Percentiles rank a stretch among this genome's conserved stretches.
Evolutionary conservation across 352 stramenopile species (phyloP).

Genomic region (Globisporangium sylvaticum): DNA sequence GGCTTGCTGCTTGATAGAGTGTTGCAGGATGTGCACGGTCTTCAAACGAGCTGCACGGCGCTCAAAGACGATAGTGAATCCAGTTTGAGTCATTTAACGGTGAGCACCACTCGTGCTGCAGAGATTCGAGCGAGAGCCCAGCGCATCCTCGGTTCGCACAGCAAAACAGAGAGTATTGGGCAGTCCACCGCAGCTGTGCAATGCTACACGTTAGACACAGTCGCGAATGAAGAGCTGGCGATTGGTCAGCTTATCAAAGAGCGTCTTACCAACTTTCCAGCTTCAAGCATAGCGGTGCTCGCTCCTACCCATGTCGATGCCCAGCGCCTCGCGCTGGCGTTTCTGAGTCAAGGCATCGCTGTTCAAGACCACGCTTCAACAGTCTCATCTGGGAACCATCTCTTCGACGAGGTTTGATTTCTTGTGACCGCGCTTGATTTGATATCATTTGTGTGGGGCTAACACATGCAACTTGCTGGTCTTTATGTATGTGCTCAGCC

Average conservation of each 20-base stretch:
- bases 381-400: conserved; percentile 6
- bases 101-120: background rate
- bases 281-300: conserved; percentile 26
- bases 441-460: too few species aligned
- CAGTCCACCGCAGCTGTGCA: background rate
- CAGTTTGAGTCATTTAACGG: background rate
- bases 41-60: background rate
- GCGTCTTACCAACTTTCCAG: conserved; percentile 1
- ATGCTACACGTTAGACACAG: conserved; percentile 20
- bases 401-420: conserved; percentile 23
- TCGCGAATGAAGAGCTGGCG: conserved; percentile 18
- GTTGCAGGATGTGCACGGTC: conserved; percentile 10
- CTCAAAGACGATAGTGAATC: background rate
- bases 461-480: background rate
- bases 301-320: conserved; percentile 36
- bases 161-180: background rate
- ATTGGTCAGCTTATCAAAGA: conserved; percentile 14
- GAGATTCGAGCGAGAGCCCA: conserved; percentile 10
- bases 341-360: conserved; percentile 31
- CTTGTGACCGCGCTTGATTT: background rate
- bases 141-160: background rate
- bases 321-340: conserved; percentile 29
- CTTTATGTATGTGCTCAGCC: conserved; percentile 19
- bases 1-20: conserved; percentile 35
- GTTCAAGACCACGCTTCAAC: conserved; percentile 14